Conservation (phyloP, 331 rosid species). For the Erythrophleum ivorense region DNA sequence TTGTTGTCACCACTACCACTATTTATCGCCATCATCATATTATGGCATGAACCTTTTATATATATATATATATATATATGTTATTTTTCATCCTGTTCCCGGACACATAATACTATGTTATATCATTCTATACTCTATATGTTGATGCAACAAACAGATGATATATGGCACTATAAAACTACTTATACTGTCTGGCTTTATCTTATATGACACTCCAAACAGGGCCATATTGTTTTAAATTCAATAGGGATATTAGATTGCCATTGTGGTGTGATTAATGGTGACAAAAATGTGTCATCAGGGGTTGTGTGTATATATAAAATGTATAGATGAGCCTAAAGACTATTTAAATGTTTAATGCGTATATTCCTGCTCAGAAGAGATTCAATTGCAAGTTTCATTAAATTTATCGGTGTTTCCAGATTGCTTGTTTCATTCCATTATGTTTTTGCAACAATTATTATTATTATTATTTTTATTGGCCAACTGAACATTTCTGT, state of each 20-base stretch:
- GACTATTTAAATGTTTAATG: neutral
- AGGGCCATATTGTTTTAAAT: neutral
- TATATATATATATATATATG: no score
- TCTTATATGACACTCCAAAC: neutral
- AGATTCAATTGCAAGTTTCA: neutral
- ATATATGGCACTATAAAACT: neutral
- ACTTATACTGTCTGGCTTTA: neutral
- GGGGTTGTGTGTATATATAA: neutral
- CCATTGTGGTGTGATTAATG: neutral
- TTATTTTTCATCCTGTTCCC: no score
- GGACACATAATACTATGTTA: no score
- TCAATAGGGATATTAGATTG: neutral
- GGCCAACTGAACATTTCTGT: neutral
- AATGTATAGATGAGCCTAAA: neutral
- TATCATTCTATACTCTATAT: no score
- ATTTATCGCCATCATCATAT: no score
- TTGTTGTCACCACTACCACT: no score
- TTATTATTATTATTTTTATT: neutral
- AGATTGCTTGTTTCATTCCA: neutral
- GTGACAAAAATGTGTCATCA: neutral
- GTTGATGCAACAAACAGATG: neutral
- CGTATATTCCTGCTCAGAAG: neutral
- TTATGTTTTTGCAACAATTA: neutral
- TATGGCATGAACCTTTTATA: no score
- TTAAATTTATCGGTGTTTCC: neutral